Base-by-base conservation (phyloP, 2,329 filamentous ascomycete species). In the Graphiopsis chlorocephala region DNA sequence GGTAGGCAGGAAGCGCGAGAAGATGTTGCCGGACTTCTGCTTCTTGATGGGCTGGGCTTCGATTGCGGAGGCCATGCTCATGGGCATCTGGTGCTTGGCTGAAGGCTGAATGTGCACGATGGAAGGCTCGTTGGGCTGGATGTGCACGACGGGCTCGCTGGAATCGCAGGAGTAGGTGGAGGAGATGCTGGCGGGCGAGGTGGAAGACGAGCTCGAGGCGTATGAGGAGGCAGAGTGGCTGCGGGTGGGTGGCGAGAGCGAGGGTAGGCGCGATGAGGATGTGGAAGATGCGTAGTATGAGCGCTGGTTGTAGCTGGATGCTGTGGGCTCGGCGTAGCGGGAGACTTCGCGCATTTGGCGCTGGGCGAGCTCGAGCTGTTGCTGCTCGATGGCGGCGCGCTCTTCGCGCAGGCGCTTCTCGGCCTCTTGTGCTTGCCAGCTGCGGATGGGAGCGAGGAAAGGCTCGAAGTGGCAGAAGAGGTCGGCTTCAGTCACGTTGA, bases 391-490 rank as follows among this genome's bases (percentile, higher is more conserved):
- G 38, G 68, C 68, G 67, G 72, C 71, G 63, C 80, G 78, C 73
- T 79, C 78, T 68, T 78, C 72, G 68, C 81, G 59, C 6, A 68
- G 75, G 73, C 80, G 78, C 76, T 85, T 83, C 72, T 86, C 82
- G 66, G 83, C 82, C 64, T 84, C 79, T 67, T 84, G 81, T 23
- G 81, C 75, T 70, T 86, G 81, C 74, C 78, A 83, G 71, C 82
- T 76, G 67, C 93, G 90, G 74, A 98, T 91, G 29, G 94, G 94
- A 35, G 88, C 88, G 52, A 99, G 86, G 84, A 98, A 98, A 48
- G 86, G 86, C 72, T 97, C 92, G 47, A 98, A 85, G 77, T 97
- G 91, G 70, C 83, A 84, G 82, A 96, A 92, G 50, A 99, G 88
- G 73, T 98, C 93, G 64, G 93, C 85, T 74, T 93, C 88, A 48